These are phyloP conservation scores for Cladosporium sp. DNA, from an alignment of 2,329 filamentous ascomycete genomes.

Conservation along the genomic window DNA sequence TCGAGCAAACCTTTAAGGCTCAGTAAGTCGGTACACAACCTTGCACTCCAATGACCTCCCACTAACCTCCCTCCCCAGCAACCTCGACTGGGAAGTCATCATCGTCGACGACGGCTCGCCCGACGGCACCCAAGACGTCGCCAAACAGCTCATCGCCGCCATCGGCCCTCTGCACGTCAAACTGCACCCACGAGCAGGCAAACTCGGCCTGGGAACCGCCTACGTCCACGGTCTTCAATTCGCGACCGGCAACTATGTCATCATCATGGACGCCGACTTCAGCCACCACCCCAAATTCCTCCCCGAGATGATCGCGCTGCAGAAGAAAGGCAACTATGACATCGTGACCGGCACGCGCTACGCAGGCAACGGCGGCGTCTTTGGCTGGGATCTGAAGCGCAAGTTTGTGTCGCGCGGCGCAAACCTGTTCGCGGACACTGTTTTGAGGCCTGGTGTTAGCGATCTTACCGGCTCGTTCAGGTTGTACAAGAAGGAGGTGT, in stretches of 20 bases:
- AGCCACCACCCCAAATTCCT: slow-evolving; percentile 99
- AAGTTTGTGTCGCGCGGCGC: slow-evolving; percentile 77
- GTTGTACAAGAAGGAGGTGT: slow-evolving; percentile 84
- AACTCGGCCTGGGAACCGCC: slow-evolving; percentile 93
- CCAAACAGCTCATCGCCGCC: slow-evolving; percentile 80
- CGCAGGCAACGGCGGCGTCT: slow-evolving; percentile 79
- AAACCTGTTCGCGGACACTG: slow-evolving; percentile 92
- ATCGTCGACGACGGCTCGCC: slow-evolving; percentile 98
- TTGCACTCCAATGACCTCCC: not conserved
- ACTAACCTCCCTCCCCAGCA: slow-evolving; percentile 47
- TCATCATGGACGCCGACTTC: slow-evolving; percentile 99
- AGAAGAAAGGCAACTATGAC: slow-evolving; percentile 76
- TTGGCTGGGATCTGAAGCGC: slow-evolving; percentile 87
- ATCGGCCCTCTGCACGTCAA: slow-evolving; percentile 73
- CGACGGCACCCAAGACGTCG: slow-evolving; percentile 88
- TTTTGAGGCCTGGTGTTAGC: slow-evolving; percentile 87
- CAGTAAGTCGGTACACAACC: slow-evolving; percentile 51
- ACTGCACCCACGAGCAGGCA: slow-evolving; percentile 85
- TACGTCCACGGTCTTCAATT: slow-evolving; percentile 94
- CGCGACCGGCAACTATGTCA: slow-evolving; percentile 86
- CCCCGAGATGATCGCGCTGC: slow-evolving; percentile 81
- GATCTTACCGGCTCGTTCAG: slow-evolving; percentile 94
- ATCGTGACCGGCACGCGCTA: slow-evolving; percentile 97
- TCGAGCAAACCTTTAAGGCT: slow-evolving; percentile 87
- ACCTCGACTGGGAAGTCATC: slow-evolving; percentile 94